Conservation (phyloP, 1,284 basidiomycete species). For the Rhodotorula sp. region DNA sequence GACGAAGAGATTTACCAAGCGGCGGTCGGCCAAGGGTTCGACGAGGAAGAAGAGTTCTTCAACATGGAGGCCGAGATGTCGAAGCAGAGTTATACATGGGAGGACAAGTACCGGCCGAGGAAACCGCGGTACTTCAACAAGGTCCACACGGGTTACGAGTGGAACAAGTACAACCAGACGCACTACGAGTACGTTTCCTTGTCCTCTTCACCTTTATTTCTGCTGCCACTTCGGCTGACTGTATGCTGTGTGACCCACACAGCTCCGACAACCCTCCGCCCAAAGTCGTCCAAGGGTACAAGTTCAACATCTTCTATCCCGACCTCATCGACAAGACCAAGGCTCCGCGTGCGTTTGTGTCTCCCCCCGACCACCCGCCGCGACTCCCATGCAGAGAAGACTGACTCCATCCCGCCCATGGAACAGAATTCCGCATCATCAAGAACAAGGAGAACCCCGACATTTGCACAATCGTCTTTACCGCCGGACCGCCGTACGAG, state of each 20-base stretch:
- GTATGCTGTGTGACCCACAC: slow-evolving; percentile 4
- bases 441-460: slow-evolving; percentile 90
- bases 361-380: too few species aligned
- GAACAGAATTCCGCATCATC: slow-evolving; percentile 82
- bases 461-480: slow-evolving; percentile 88
- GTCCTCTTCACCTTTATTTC: too few species aligned
- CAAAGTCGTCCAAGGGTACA: slow-evolving; percentile 98
- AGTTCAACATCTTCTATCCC: slow-evolving; percentile 66
- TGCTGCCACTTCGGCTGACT: not conserved
- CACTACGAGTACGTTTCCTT: slow-evolving; percentile 80
- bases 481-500: slow-evolving; percentile 77
- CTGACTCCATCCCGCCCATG: too few species aligned
- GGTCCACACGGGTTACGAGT: slow-evolving; percentile 99
- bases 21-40: slow-evolving; percentile 77
- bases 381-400: too few species aligned
- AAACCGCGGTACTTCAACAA: slow-evolving; percentile 99
- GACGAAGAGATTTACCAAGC: slow-evolving; percentile 53
- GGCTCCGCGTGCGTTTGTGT: slow-evolving; percentile 62
- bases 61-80: slow-evolving; percentile 77
- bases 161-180: slow-evolving; percentile 99
- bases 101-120: slow-evolving; percentile 96
- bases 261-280: slow-evolving; percentile 94
- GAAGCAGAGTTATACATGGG: slow-evolving; percentile 90
- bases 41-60: slow-evolving; percentile 92
- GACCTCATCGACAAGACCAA: slow-evolving; percentile 96